phyloP scores from a whole-genome alignment of 306 rosid species.

The Castanea sativa region DNA sequence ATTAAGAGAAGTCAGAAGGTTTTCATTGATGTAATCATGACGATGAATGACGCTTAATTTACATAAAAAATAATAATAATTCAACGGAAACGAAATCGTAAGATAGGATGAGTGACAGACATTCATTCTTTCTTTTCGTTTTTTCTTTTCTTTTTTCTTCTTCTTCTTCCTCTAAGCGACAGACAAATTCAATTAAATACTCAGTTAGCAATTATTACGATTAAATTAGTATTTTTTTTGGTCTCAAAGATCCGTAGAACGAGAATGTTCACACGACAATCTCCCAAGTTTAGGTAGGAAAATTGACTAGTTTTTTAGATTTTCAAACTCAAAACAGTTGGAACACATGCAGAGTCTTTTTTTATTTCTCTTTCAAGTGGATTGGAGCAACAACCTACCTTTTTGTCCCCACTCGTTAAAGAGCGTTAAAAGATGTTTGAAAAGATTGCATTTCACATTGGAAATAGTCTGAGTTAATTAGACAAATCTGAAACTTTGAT shows the following conservation, averaged over 20 bases:
- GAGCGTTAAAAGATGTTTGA: slow-evolving; percentile 4
- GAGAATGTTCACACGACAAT: slow-evolving; percentile 15
- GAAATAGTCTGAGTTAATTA: slow-evolving; percentile 12
- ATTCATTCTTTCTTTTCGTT: too few species aligned
- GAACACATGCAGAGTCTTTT: slow-evolving; percentile 30
- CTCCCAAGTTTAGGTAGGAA: slow-evolving; percentile 38
- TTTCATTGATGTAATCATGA: too few species aligned
- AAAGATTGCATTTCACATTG: slow-evolving; percentile 11
- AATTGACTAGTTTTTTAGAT: slow-evolving; percentile 22
- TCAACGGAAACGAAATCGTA: too few species aligned
- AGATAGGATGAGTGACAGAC: too few species aligned
- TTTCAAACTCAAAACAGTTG: slow-evolving; percentile 6
- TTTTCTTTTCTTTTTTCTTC: too few species aligned
- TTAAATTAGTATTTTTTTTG: too few species aligned
- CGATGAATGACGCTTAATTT: too few species aligned
- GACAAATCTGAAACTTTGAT: slow-evolving; percentile 16
- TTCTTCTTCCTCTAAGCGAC: too few species aligned
- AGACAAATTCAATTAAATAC: too few species aligned
- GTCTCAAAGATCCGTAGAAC: slow-evolving; percentile 8
- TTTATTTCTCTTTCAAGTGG: slow-evolving; percentile 2
- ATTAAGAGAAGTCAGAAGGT: too few species aligned
- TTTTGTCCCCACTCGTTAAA: slow-evolving; percentile 31
- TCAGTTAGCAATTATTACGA: too few species aligned
- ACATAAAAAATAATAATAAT: too few species aligned
- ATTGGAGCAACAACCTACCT: slow-evolving; percentile 29